A percentile compares a stretch with the other conserved stretches of the same genome.
phyloP scores from a whole-genome alignment of 176 grass and related monocot genomes.

The Oryza longistaminata region DNA sequence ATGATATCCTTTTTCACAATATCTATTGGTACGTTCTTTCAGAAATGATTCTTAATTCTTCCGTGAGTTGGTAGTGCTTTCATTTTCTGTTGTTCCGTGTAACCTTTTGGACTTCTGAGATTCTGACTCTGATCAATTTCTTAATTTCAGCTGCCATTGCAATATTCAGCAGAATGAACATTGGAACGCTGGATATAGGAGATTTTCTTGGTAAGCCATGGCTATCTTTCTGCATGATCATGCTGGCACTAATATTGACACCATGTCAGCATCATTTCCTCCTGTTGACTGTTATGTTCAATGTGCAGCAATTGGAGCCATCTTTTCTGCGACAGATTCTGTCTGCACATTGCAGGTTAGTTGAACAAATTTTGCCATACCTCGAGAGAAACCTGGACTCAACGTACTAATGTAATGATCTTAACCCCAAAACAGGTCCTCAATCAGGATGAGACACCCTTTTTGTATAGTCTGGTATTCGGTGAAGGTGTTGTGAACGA shows the following conservation, averaged over 20 bases:
- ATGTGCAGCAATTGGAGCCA: slow-evolving; percentile 91
- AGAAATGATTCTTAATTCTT: no score
- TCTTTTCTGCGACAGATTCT: slow-evolving; percentile 99
- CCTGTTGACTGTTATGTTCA: slow-evolving; percentile 2
- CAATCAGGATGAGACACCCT: slow-evolving; percentile 94
- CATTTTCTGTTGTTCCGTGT: slow-evolving; percentile 24
- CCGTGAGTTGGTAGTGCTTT: neutral
- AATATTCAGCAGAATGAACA: slow-evolving; percentile 87
- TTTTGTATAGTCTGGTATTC: slow-evolving; percentile 93
- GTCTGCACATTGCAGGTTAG: slow-evolving; percentile 96
- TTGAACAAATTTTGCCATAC: neutral
- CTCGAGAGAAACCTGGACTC: neutral
- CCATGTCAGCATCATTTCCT: slow-evolving; percentile 33
- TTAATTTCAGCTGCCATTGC: slow-evolving; percentile 64
- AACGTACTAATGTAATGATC: neutral
- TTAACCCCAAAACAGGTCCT: slow-evolving; percentile 67
- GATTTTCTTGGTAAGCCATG: slow-evolving; percentile 92
- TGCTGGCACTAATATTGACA: slow-evolving; percentile 4
- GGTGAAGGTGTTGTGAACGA: slow-evolving; percentile 99
- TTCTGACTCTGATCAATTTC: slow-evolving; percentile 19
- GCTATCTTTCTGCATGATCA: slow-evolving; percentile 24
- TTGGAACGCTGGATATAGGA: slow-evolving; percentile 78
- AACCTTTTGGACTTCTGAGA: slow-evolving; percentile 27
- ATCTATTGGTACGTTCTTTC: slow-evolving; percentile 64
- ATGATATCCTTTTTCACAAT: slow-evolving; percentile 95